These are phyloP conservation scores for Dendrothele bispora DNA, from an alignment of 768 basidiomycete genomes.

Conservation along the genomic window DNA sequence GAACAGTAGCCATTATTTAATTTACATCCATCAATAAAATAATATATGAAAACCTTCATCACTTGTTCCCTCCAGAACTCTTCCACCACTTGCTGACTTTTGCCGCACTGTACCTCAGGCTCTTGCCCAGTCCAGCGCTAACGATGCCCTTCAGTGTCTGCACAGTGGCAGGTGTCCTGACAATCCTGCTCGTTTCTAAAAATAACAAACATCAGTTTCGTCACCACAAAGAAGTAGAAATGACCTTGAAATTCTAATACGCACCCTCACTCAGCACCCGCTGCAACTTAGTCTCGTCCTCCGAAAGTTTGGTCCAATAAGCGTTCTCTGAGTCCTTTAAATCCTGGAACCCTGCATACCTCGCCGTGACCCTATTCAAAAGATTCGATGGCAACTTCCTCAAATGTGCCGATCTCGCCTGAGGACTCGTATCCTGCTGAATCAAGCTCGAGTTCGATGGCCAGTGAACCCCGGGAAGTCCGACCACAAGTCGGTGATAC, in stretches of 20 bases:
- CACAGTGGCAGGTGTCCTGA: slow-evolving; percentile 78
- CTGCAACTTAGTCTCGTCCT: slow-evolving; percentile 73
- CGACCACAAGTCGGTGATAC: slow-evolving; percentile 78
- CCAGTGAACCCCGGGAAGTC: slow-evolving; percentile 83
- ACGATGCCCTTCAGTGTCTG: slow-evolving; percentile 86
- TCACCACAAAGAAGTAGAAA: too few species aligned
- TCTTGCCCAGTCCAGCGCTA: slow-evolving; percentile 80
- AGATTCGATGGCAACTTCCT: slow-evolving; percentile 76
- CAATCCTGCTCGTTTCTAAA: slow-evolving; percentile 75
- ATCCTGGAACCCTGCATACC: slow-evolving; percentile 41
- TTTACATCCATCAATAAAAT: too few species aligned
- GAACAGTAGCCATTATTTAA: too few species aligned
- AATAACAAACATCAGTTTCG: slow-evolving; percentile 2
- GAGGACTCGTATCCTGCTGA: slow-evolving; percentile 73
- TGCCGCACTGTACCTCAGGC: slow-evolving; percentile 66
- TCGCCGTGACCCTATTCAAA: slow-evolving; percentile 52
- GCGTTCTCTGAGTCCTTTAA: slow-evolving; percentile 72
- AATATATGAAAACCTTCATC: too few species aligned
- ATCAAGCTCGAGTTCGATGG: slow-evolving; percentile 45
- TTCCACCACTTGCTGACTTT: slow-evolving; percentile 89
- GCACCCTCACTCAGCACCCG: slow-evolving; percentile 53
- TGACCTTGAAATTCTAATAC: slow-evolving; percentile 35
- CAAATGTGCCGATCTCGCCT: slow-evolving; percentile 71
- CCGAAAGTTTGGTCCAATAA: slow-evolving; percentile 66
- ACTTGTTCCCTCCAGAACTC: slow-evolving; percentile 28